Conservation (phyloP, 805 yeast genomes). For the Candida nitratophila region DNA sequence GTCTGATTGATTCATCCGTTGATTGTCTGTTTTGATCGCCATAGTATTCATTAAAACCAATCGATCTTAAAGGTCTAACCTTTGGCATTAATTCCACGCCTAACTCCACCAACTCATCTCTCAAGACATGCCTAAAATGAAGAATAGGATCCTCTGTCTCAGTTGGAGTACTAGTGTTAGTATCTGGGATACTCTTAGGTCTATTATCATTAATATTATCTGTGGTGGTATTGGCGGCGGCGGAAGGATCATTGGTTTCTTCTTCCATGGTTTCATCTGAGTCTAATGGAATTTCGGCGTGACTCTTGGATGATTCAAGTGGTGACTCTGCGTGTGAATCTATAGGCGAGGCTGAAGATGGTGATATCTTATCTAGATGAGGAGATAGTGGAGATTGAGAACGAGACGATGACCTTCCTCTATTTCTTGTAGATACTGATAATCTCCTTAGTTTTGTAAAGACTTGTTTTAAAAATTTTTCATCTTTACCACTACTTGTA, state of each 20-base stretch:
- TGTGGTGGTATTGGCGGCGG: too few relatives aligned
- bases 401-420: neutral
- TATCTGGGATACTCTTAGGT: too few relatives aligned
- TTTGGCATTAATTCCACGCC: conserved; percentile 3
- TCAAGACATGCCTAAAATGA: neutral
- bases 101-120: neutral
- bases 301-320: too few relatives aligned
- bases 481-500: neutral
- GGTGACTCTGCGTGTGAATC: too few relatives aligned
- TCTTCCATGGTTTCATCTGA: too few relatives aligned
- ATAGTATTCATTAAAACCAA: conserved; percentile 1
- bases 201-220: too few relatives aligned
- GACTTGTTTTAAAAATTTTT: neutral
- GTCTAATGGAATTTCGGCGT: too few relatives aligned
- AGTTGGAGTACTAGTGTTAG: neutral
- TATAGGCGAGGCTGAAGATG: neutral
- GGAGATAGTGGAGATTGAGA: neutral
- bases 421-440: neutral
- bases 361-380: neutral
- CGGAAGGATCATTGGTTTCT: too few relatives aligned
- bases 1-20: neutral
- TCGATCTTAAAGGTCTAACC: neutral
- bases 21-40: neutral
- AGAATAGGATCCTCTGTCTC: neutral
- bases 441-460: neutral